Evolutionary conservation across 2,329 filamentous ascomycete species (phyloP), one percentile per base, ranked within the genome.

Genomic region (Colletotrichum sp.): DNA sequence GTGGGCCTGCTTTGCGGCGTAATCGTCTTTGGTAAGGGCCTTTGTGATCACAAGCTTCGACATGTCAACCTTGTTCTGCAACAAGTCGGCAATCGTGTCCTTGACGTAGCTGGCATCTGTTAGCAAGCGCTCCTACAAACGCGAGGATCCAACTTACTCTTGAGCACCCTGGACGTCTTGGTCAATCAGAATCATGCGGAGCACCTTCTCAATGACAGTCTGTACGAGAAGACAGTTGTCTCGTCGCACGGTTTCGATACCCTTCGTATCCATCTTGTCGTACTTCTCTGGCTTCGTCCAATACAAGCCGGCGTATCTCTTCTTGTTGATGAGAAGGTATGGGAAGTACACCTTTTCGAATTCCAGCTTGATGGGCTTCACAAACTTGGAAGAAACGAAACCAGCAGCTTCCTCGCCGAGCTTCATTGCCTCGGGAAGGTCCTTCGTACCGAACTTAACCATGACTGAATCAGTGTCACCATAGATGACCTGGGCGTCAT

Each of bases 211-310:
- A 81, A 99, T 99, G 75, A 99, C 97, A 5, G 95, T 98, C 85
- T 99, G 96, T 18, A 99, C 97, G 76, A 99, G 88, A 69, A 97
- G 90, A 83, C 97, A 99, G 83, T 99, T 99, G 85, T 99, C 97
- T 90, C 97, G 91, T 79, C 97, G 94, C 63, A 99, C 98, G 5
- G 97, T 99, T 87, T 99, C 97, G 79, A 99, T 99, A 89, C 97
- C 97, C 85, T 99, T 99, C 76, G 95, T 99, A 85, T 99, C 97
- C 98, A 99, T 99, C 89, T 99, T 99, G 90, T 99, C 98, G 84
- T 94, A 97, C 85, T 98, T 98, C 57, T 96, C 92, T 1, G 96
- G 92, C 79, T 94, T 97, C 7, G 97, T 99, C 96, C 96, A 99
- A 87, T 95, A 99, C 36, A 99, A 87, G n/a, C 97, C 97, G 10